A percentile compares a stretch with the other conserved stretches of the same genome.
Evolutionary conservation across 2,329 filamentous ascomycete species (phyloP).

Genomic region (Trichoderma brevicompactum): DNA sequence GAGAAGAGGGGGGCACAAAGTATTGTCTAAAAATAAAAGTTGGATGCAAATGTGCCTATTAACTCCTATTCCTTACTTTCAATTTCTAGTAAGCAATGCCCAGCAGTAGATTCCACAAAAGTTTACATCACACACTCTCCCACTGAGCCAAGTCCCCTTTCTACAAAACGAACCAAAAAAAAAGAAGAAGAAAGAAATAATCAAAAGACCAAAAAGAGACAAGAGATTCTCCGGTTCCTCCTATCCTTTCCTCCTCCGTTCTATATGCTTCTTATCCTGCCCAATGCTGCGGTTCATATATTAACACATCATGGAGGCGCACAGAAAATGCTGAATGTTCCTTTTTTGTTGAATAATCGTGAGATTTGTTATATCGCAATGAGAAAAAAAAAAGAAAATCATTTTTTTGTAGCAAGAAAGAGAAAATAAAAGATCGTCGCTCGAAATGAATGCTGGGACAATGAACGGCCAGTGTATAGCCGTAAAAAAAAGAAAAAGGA

Average conservation of each 20-base stretch:
- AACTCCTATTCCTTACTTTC: slow-evolving; percentile 16
- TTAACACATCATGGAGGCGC: slow-evolving; percentile 40
- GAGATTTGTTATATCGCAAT: slow-evolving; percentile 33
- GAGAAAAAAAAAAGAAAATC: not conserved
- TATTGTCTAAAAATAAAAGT: not conserved
- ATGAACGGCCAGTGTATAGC: not conserved
- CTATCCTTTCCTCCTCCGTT: not conserved
- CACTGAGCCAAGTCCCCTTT: not conserved
- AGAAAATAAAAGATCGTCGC: not conserved
- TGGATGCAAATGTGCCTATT: slow-evolving; percentile 9
- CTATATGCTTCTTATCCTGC: slow-evolving; percentile 14
- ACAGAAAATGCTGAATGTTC: slow-evolving; percentile 32
- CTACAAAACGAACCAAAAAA: not conserved
- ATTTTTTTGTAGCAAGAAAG: not conserved
- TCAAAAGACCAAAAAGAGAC: not conserved
- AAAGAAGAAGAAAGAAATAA: not conserved
- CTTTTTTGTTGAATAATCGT: slow-evolving; percentile 37
- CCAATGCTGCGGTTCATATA: slow-evolving; percentile 39
- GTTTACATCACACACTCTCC: not conserved
- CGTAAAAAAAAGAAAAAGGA: not conserved
- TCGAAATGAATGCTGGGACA: slow-evolving; percentile 10
- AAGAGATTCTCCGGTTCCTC: not conserved
- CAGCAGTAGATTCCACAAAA: slow-evolving; percentile 3
- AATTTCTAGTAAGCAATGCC: slow-evolving; percentile 7
- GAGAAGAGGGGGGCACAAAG: not conserved